Evolutionary conservation across 441 rosid genomes (phyloP), one percentile per base, ranked within the genome.

Genomic region (Populus hybrid): DNA sequence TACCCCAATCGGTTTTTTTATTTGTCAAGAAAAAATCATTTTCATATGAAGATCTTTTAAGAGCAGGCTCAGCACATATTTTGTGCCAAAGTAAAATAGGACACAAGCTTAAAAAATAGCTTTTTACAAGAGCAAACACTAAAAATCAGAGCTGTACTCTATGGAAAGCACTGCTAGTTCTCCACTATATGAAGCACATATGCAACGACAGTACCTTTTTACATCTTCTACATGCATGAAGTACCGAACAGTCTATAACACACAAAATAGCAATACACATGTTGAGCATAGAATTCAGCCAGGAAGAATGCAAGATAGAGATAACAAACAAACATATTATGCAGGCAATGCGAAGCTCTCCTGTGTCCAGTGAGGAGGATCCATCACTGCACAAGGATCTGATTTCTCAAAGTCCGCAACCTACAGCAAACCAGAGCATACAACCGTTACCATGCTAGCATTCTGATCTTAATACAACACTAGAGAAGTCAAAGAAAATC

Each of bases 381-480:
- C 99, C 87, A 93, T 77, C 82, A 95, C 97, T 2, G 80, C 63
- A 78, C 99, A 91, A 53, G 91, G 81, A 78, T 95, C 98, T 61
- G 92, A 79, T 83, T 95, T 95, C 86, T 93, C 90, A 50, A 89
- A 95, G 80, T 90, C 87, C 65, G 96, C 97, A 81, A 95, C 92
- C 99, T 95, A 76, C 29, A 82, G 21, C 71, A 56, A 66, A 82
- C 16, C 74, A 75, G 82, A 35, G 53, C 24, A 64, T 5, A 18
- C 40, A 69, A 42, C 28, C 14, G 72, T 61, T 24, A 56, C 18
- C 4, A 16, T 35, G 28, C 10, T 29, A 29, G 53, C 35, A 74
- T 56, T 72, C 40, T 36, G 16, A 38, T 64, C 38, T 0, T 35
- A 26, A 16, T 7, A 11, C 16, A 66, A 72, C 9, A 73, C 7